Percentiles rank a stretch among this genome's conserved stretches.
Evolutionary conservation across 176 grass and related monocot genomes (phyloP).

Genomic region (Avena atlantica): DNA sequence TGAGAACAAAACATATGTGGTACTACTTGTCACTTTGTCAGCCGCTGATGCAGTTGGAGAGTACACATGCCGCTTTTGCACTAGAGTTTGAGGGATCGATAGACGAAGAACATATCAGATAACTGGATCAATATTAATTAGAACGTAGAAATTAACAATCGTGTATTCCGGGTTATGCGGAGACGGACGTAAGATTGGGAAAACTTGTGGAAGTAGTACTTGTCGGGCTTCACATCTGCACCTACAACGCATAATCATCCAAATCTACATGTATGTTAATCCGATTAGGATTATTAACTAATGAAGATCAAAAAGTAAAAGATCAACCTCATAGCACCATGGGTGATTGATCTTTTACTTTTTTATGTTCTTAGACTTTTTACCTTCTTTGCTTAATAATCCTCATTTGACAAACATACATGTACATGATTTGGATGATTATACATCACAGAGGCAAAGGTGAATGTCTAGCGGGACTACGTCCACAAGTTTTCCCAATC

Average conservation of each 20-base stretch:
- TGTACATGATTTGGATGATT: background rate
- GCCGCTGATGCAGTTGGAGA: background rate
- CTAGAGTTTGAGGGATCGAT: background rate
- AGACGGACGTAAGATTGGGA: background rate
- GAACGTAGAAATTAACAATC: background rate
- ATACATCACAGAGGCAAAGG: background rate
- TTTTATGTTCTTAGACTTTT: background rate
- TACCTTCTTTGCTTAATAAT: background rate
- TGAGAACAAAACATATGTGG: constrained; percentile 10
- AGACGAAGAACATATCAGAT: background rate
- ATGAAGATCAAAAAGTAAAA: background rate
- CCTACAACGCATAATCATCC: background rate
- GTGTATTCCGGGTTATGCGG: background rate
- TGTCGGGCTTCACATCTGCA: background rate
- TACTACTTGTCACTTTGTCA: background rate
- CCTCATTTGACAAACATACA: background rate
- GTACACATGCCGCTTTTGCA: background rate
- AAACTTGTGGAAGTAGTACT: background rate
- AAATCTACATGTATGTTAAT: background rate
- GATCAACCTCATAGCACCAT: background rate
- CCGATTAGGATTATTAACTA: background rate
- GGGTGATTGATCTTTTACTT: background rate
- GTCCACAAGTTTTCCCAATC: background rate
- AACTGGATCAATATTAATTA: background rate
- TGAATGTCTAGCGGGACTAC: background rate